Base-by-base conservation (phyloP, 2,329 filamentous ascomycete species). In the Mycocentrospora acerina region DNA sequence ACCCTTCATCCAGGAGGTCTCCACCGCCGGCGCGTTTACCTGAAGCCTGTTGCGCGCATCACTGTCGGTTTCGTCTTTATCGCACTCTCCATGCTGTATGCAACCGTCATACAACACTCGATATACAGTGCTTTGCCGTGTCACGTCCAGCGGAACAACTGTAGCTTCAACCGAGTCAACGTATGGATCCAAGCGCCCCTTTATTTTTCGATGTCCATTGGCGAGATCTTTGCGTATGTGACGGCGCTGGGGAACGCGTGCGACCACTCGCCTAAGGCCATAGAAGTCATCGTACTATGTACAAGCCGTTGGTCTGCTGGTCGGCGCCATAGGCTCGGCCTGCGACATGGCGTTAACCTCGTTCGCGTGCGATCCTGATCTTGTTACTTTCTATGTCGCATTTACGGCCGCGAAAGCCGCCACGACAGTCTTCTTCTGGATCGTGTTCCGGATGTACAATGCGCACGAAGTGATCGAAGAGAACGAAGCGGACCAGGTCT, bases 231-330 rank as follows among this genome's bases (percentile, higher is more conserved):
- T 13, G 62, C 64, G 1, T 57, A 68, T 28, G 63, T 68, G 7
- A 71, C 71, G 0, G 63, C 59, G 3, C 62, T 63, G 16, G 71
- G 74, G 44, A 72, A 69, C 33, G 63, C 67, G 0, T 73, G 73
- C 46, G 60, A 55, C 27, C 53, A 71, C 19, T 66, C 71, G 0
- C 71, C 71, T 0, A 60, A 61, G 17, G 58, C 62, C 9, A 73
- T 73, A 67, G 62, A 60, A 28, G 55, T 53, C 3, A 46, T 67
- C n/a, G n/a, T n/a, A n/a, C n/a, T n/a, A n/a, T 15, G 58, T 68
- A 4, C 63, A 68, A 40, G 58, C 63, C 1, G 52, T 67, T 18
- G 56, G 46, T 31, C 48, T 63, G 32, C 41, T 67, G 12, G 46
- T 59, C 2, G 60, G 52, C 10, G 59, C 55, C 1, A 25, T 66